Evolutionary conservation across 1,284 basidiomycete species (phyloP).

Genomic region (Cutaneotrichosporon curvatum): DNA sequence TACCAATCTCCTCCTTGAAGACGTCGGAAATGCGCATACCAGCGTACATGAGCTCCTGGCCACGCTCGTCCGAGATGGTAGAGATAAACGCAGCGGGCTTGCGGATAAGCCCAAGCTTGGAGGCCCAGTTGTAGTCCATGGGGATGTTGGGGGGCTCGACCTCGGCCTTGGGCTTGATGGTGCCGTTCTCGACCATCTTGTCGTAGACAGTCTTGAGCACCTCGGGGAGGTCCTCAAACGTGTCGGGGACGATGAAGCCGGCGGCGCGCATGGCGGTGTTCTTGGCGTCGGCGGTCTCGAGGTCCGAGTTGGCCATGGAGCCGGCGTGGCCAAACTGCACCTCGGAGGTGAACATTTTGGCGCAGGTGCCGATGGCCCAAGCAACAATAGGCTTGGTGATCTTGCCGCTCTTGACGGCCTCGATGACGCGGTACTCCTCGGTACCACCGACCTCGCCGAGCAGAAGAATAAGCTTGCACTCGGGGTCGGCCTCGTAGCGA

Average conservation of each 20-base stretch:
- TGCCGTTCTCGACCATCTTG: slow-evolving; percentile 64
- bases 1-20: slow-evolving; percentile 94
- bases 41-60: slow-evolving; percentile 95
- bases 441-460: slow-evolving; percentile 98
- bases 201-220: slow-evolving; percentile 82
- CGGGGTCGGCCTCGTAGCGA: slow-evolving; percentile 93
- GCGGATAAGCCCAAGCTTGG: slow-evolving; percentile 94
- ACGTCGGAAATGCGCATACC: slow-evolving; percentile 99
- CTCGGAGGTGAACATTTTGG: slow-evolving; percentile 99
- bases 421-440: slow-evolving; percentile 98
- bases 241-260: slow-evolving; percentile 94
- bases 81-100: slow-evolving; percentile 99
- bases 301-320: slow-evolving; percentile 93
- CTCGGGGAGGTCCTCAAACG: slow-evolving; percentile 89
- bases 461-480: slow-evolving; percentile 97
- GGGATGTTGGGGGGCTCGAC: slow-evolving; percentile 90
- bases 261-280: slow-evolving; percentile 90
- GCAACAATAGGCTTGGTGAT: slow-evolving; percentile 99
- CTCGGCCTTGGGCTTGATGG: slow-evolving; percentile 68
- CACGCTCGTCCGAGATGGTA: slow-evolving; percentile 98
- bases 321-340: slow-evolving; percentile 99
- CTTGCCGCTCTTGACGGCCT: slow-evolving; percentile 85
- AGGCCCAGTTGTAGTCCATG: slow-evolving; percentile 99
- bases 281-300: slow-evolving; percentile 97
- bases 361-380: slow-evolving; percentile 99